These are phyloP conservation scores for Botrytis deweyae DNA, from an alignment of 2,329 filamentous ascomycete genomes.

Conservation along the genomic window DNA sequence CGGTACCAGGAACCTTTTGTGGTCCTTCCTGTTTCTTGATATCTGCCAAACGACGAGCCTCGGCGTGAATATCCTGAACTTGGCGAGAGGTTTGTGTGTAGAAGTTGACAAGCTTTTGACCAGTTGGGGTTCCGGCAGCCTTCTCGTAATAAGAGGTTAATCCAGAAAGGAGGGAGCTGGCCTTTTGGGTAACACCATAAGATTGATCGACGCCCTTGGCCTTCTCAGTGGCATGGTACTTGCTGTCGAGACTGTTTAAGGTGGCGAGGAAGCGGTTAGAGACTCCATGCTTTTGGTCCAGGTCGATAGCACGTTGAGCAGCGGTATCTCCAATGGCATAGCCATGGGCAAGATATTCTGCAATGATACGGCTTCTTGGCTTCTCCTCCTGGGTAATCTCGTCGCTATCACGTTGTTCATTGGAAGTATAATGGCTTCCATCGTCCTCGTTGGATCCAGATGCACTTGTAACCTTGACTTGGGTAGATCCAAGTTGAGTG, in stretches of 20 bases:
- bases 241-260: constrained; percentile 74
- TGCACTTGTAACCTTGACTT: constrained; percentile 72
- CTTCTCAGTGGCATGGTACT: constrained; percentile 84
- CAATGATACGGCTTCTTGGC: constrained; percentile 86
- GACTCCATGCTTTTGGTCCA: constrained; percentile 89
- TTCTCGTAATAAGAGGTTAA: constrained; percentile 92
- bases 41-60: constrained; percentile 84
- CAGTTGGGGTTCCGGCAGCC: constrained; percentile 81
- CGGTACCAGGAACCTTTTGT: constrained; percentile 38
- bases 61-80: constrained; percentile 88
- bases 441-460: constrained; percentile 63
- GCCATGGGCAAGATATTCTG: constrained; percentile 94
- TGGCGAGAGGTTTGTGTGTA: constrained; percentile 84
- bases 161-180: constrained; percentile 62
- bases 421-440: constrained; percentile 53
- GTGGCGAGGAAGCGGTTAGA: constrained; percentile 75
- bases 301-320: constrained; percentile 78
- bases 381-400: constrained; percentile 95
- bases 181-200: constrained; percentile 77
- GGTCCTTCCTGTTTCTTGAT: constrained; percentile 70
- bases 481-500: constrained; percentile 85
- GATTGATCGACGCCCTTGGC: constrained; percentile 80
- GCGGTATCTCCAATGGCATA: constrained; percentile 72
- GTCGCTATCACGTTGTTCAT: constrained; percentile 58
- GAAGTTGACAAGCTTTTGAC: constrained; percentile 83